Evolutionary conservation across 2,329 filamentous ascomycete genomes (phyloP), one percentile per base, ranked within the genome.

Genomic region (Colletotrichum spinosum): DNA sequence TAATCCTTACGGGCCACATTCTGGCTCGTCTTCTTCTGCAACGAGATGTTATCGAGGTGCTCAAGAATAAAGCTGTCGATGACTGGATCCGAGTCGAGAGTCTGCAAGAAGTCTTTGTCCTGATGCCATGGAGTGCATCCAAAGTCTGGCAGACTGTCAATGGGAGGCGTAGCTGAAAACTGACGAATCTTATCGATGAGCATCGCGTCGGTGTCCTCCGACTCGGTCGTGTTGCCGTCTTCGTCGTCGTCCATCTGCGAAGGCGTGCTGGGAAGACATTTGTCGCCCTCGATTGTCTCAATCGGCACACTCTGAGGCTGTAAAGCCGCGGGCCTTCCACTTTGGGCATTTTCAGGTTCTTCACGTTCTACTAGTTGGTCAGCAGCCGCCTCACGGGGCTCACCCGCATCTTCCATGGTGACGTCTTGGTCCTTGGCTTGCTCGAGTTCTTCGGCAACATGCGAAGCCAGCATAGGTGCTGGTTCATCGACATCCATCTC

Each of bases 181-280:
- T 83, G 79, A 10, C 86, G 81, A 35, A 85, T 80, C 6, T 78
- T 77, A 45, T 84, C 82, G 34, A 84, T 74, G n/a, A 80, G 80
- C 66, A 82, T 77, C 42, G 79, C 80, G n/a, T 84, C 80, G 42
- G 84, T 79, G 46, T 83, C 84, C 54, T 88, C 85, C 8, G 84
- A 81, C 66, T 87, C 84, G 2, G 84, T 86, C 52, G 84, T 83
- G 55, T 86, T 79, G 38, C 84, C 84, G 54, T 84, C 83, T 42
- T 84, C 82, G 15, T 83, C 67, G 34, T 69, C 81, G 37, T 80
- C 79, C 37, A 80, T 77, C 45, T 82, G 83, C 4, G 83, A 85
- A 4, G 83, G 82, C 8, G 80, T 85, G 64, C 79, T 85, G 0
- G 79, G 78, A 6, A 73, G 72, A 37, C 33, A 55, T 55, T 67